phyloP scores from a whole-genome alignment of 2,329 filamentous ascomycete genomes.

The Talaromyces funiculosus region DNA sequence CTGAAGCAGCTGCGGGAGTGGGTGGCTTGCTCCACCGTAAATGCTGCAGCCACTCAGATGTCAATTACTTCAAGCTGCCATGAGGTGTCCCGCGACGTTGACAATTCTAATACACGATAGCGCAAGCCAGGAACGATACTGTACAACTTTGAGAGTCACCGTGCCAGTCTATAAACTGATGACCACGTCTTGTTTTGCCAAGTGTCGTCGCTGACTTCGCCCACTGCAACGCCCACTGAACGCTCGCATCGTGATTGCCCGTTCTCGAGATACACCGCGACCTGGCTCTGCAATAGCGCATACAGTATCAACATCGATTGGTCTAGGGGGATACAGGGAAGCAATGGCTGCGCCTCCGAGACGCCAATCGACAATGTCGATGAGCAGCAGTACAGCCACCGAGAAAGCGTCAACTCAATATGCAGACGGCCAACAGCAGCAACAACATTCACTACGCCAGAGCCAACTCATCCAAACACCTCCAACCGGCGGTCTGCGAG shows the following conservation, averaged over 20 bases:
- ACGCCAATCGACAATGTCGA: slow-evolving; percentile 21
- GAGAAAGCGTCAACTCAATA: slow-evolving; percentile 10
- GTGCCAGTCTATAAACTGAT: not conserved
- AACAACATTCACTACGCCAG: slow-evolving; percentile 31
- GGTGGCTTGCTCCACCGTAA: slow-evolving; percentile 25
- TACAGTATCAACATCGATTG: not conserved
- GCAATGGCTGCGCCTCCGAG: slow-evolving; percentile 13
- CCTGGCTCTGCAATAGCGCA: not conserved
- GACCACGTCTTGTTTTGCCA: not conserved
- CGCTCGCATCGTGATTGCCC: not conserved
- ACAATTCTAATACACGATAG: not conserved
- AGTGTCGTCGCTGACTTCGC: not conserved
- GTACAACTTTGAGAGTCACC: not conserved
- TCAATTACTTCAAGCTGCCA: not conserved
- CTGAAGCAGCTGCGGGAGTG: slow-evolving; percentile 19
- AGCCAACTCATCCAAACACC: slow-evolving; percentile 44
- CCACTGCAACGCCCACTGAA: not conserved
- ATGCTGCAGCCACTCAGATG: slow-evolving; percentile 15
- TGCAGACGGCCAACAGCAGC: slow-evolving; percentile 18
- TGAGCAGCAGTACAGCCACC: slow-evolving; percentile 18
- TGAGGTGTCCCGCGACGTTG: slow-evolving; percentile 3
- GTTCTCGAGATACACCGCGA: not conserved
- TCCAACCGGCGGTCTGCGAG: slow-evolving; percentile 59
- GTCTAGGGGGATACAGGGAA: not conserved
- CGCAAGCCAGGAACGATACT: not conserved